Base-by-base conservation (phyloP, 176 grass and related monocot genomes). In the Tillandsia leiboldiana region DNA sequence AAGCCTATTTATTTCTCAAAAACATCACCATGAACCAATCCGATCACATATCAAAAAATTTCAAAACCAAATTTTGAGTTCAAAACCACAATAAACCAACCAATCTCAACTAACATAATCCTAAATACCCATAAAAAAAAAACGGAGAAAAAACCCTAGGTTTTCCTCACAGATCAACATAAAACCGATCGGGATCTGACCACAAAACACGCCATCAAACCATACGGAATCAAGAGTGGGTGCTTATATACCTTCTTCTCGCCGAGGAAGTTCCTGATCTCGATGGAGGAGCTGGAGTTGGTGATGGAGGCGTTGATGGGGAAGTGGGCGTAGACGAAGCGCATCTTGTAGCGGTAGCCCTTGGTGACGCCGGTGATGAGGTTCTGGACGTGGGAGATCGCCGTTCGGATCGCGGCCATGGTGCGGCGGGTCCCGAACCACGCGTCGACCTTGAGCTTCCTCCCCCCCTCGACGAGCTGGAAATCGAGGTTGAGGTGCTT, bases 401-500 rank as follows among this genome's bases (percentile, higher is more conserved):
- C 83, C 26, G 88, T 96, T 66, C 88, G 88, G 81, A 96, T 89
- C 63, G 92, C 86, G 10, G 88, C 92, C 83, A 85, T 96, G 72
- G 92, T 96, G 56, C 80, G 79, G 78, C 88, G 88, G 10, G 88
- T 92, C 53, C 88, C 88, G 66, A 96, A 96, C 92, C 92, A 96
- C 2, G 92, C 92, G 47, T 96, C 92, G 3, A 96, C 92, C 77
- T 91, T 86, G 12, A 96, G 80, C 91, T 88, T 96, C 0, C 78
- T 80, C 1, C 87, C 87, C 7, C n/a, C 74, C 69, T 96, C 87
- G 57, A 79, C 74, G 52, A 96, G 82, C 84, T 87, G 87, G 83
- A 96, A 91, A 76, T 96, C 87, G 65, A 96, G 91, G 87, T 96
- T 96, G 68, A 91, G 87, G 75, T 96, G 91, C 87, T 96, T 96